Evolutionary conservation across 805 yeast species (phyloP), one percentile per base, ranked within the genome.

Genomic region (Candida quercuum): DNA sequence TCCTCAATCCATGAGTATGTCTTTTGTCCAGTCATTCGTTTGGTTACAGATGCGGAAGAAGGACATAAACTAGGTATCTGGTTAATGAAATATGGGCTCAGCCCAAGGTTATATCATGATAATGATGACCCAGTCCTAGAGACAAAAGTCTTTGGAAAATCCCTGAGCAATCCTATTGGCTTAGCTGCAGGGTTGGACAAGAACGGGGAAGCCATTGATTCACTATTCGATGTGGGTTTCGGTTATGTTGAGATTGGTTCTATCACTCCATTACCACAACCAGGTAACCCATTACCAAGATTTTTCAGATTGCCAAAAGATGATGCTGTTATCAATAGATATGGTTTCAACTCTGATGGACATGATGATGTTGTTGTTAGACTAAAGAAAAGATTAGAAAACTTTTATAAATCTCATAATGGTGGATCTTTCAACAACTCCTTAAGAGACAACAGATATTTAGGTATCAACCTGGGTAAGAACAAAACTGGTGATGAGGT

Each of bases 151-250:
- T 85, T 86, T 56, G 87, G 86, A 8, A 72, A 67, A 38, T 64
- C 53, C 0, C 63, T 91, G 55, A 70, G 71, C 16, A 80, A 81
- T 39, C 97, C 98, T 18, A 67, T 91, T 35, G 97, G 97, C 12
- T 71, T 89, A 51, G 97, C 98, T 35, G 98, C 98, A 19, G 98
- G 98, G 11, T 73, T 91, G 46, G 98, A 91, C 61, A 91, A 91
- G 63, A 81, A 89, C 53, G 98, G 86, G 36, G 95, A 87, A 54
- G 95, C 86, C 16, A 77, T 91, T 48, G 97, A 91, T 50, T 65
- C 88, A 0, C 68, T 91, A 41, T 80, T 81, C 49, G 71, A 79
- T 45, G 56, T 74, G 38, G 98, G 98, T 2, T 89, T 89, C 52
- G 78, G 91, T 13, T 86, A 86, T 59, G 93, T 87, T 46, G 98